Evolutionary conservation across 148 eudicot genomes (phyloP).

Genomic region (Fagopyrum homotropicum): DNA sequence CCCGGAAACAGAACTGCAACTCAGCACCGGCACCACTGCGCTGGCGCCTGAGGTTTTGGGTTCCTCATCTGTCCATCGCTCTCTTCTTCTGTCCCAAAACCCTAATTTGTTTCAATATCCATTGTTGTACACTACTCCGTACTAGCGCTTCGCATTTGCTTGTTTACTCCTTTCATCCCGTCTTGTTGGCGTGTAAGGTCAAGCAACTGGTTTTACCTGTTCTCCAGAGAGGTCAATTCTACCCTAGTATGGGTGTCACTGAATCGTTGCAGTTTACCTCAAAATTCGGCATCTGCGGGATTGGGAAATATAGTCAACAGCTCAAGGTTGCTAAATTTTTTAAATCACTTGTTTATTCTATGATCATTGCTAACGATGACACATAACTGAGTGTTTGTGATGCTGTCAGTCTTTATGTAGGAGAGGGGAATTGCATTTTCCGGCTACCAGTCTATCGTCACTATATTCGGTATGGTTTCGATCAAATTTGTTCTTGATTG

Average conservation of each 20-base stretch:
- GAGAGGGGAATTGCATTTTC: neutral
- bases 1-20: no score
- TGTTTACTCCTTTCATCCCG: neutral
- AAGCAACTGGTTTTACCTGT: neutral
- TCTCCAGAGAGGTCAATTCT: neutral
- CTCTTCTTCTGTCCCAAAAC: neutral
- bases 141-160: neutral
- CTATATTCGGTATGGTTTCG: conserved; percentile 9
- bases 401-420: neutral
- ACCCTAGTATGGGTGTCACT: conserved; percentile 6
- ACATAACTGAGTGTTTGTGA: neutral
- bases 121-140: neutral
- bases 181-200: neutral
- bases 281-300: neutral
- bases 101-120: neutral
- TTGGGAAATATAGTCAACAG: neutral
- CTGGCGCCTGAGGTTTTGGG: neutral
- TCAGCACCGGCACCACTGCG: neutral
- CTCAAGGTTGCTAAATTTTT: neutral
- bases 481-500: neutral
- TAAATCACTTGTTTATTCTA: neutral
- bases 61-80: neutral
- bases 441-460: neutral
- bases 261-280: conserved; percentile 8
- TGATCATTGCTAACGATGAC: neutral